A percentile compares a stretch with the other conserved stretches of the same genome.
These are phyloP conservation scores for Nemania sp. DNA, from an alignment of 2,329 filamentous ascomycete species.

Conservation along the genomic window DNA sequence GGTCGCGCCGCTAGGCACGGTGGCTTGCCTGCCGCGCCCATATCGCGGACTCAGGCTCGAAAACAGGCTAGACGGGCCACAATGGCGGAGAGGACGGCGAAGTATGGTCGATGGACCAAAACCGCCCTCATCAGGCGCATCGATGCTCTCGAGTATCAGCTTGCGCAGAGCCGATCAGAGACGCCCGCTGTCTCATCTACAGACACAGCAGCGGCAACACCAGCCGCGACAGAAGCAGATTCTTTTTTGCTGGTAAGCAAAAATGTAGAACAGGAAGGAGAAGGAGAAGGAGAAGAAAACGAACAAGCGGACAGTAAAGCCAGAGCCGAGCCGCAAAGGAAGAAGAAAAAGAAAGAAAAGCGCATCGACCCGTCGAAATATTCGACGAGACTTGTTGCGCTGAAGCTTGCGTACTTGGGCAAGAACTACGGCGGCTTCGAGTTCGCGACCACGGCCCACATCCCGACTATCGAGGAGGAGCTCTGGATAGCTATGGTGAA, in stretches of 20 bases:
- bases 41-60: conserved; percentile 4
- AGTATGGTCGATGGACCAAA: conserved; percentile 70
- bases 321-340: conserved; percentile 40
- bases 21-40: conserved; percentile 29
- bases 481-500: conserved; percentile 89
- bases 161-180: conserved; percentile 14
- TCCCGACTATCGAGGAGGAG: conserved; percentile 89
- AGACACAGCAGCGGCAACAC: neutral
- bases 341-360: conserved; percentile 48
- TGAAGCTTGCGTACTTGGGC: conserved; percentile 93
- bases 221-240: neutral
- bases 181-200: neutral
- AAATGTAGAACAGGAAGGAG: conserved; percentile 23
- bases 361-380: conserved; percentile 80
- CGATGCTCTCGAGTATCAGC: conserved; percentile 65
- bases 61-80: conserved; percentile 16
- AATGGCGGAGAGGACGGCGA: conserved; percentile 36
- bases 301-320: conserved; percentile 47
- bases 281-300: conserved; percentile 13
- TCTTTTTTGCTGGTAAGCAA: neutral
- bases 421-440: conserved; percentile 93
- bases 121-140: conserved; percentile 70
- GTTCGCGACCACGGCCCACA: conserved; percentile 71
- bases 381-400: conserved; percentile 78
- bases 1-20: conserved; percentile 20